Base-by-base conservation (phyloP, 2,329 filamentous ascomycete genomes). In the Nigrospora oryzae region DNA sequence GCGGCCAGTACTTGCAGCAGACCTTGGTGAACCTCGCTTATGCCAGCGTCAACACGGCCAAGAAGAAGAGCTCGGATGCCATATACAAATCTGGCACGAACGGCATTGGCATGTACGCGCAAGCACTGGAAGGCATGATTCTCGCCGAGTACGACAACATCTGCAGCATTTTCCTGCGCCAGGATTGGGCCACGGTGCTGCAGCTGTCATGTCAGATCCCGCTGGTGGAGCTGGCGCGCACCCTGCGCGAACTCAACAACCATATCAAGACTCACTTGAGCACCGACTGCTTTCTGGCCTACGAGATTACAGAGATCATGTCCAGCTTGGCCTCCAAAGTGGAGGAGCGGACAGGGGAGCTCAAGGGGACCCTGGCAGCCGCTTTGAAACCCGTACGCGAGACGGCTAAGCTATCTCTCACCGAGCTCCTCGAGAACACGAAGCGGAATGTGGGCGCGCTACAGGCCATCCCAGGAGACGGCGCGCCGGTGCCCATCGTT, bases 251-350 rank as follows among this genome's bases (percentile, higher is more conserved):
- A 57, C 74, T 98, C 31, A 96, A 97, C 62, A 76, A 79, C 41
- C 90, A 96, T 58, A 89, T 97, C 64, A 89, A 90, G 60, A 71
- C 77, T 36, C 90, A 96, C 58, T 69, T 96, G 35, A 79, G 82
- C 53, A 95, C 89, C 0, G 93, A 98, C 63, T 97, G 91, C 64
- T 97, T 88, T 62, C 76, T 98, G 40, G 89, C 89, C 8, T 98
- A 95, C 62, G 93, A 98, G 61, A 87, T 97, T 31, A 87, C 94
- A 31, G 91, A 95, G 56, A 87, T 96, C 48, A 81, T 97, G 39
- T 86, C 88, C 1, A 77, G 77, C 12, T 74, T 95, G 40, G 89
- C 89, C 3, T 83, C 83, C 45, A 83, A 84, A 35, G 70, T 98
- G 4, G 91, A 95, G 51, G 77, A 79, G 5, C 82, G 84, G 49